A percentile compares a stretch with the other conserved stretches of the same genome.
These are phyloP conservation scores for Chenopodium quinoa DNA, from an alignment of 148 eudicot genomes.

Conservation along the genomic window DNA sequence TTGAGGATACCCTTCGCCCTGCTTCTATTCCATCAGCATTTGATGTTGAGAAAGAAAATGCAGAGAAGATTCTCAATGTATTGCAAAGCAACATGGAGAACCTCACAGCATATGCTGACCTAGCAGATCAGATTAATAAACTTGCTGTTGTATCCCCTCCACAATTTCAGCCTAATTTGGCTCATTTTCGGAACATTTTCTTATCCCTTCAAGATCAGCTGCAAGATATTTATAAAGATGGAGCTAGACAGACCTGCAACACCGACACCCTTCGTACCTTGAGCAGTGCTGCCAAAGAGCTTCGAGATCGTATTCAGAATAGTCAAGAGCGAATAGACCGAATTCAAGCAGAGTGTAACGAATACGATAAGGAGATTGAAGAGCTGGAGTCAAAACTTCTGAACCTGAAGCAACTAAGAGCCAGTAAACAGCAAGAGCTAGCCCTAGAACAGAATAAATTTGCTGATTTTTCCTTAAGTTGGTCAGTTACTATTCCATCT, in stretches of 20 bases:
- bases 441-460: conserved; percentile 8
- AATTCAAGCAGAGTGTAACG: conserved; percentile 15
- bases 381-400: conserved; percentile 16
- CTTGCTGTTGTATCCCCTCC: conserved; percentile 22
- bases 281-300: conserved; percentile 21
- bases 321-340: conserved; percentile 16
- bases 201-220: conserved; percentile 19
- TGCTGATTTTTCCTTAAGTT: conserved; percentile 15
- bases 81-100: conserved; percentile 21
- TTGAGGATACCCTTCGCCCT: conserved; percentile 29
- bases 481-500: conserved; percentile 21
- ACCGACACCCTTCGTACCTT: conserved; percentile 11
- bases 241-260: not conserved
- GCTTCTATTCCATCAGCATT: conserved; percentile 17
- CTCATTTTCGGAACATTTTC: conserved; percentile 22
- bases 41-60: conserved; percentile 22
- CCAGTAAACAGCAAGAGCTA: conserved; percentile 21
- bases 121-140: conserved; percentile 21
- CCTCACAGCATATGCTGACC: conserved; percentile 15
- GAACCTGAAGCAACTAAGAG: conserved; percentile 18
- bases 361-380: conserved; percentile 17
- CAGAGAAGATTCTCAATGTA: conserved; percentile 14
- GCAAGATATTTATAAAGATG: conserved; percentile 15
- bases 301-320: conserved; percentile 21
- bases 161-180: conserved; percentile 25